Conservation (phyloP, 2,329 filamentous ascomycete species). For the Dactylonectria estremocensis region DNA sequence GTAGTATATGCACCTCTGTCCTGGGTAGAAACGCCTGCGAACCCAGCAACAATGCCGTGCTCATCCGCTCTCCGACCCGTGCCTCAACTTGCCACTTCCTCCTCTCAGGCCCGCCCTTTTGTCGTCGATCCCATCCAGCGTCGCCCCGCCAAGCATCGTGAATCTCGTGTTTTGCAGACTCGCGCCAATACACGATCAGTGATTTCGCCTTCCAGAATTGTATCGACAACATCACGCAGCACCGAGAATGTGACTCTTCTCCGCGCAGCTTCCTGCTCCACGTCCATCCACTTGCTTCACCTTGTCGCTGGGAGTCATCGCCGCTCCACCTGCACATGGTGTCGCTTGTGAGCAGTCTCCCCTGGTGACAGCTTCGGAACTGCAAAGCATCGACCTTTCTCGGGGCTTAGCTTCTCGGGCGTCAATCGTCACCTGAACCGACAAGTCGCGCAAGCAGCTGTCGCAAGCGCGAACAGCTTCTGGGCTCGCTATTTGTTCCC, state of each 20-base stretch:
- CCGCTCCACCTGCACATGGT: slow-evolving; percentile 61
- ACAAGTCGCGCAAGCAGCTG: slow-evolving; percentile 56
- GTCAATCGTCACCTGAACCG: slow-evolving; percentile 57
- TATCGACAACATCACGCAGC: slow-evolving; percentile 59
- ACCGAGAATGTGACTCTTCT: slow-evolving; percentile 51
- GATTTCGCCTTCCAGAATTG: slow-evolving; percentile 62
- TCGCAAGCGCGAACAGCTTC: slow-evolving; percentile 51
- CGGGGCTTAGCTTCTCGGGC: slow-evolving; percentile 56
- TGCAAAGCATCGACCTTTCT: slow-evolving; percentile 67
- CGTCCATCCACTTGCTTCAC: slow-evolving; percentile 51
- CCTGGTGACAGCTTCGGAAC: slow-evolving; percentile 68
- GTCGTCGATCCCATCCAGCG: slow-evolving; percentile 38
- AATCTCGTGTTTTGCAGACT: slow-evolving; percentile 59
- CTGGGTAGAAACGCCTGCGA: slow-evolving; percentile 52
- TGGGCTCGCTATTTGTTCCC: slow-evolving; percentile 57
- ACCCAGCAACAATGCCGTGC: slow-evolving; percentile 50
- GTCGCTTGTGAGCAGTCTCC: slow-evolving; percentile 54
- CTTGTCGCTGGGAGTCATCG: slow-evolving; percentile 50
- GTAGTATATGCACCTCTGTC: no score
- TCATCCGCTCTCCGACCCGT: slow-evolving; percentile 50
- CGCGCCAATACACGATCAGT: slow-evolving; percentile 69
- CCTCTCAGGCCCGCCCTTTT: slow-evolving; percentile 27
- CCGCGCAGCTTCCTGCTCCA: slow-evolving; percentile 56
- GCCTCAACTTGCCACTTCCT: slow-evolving; percentile 48
- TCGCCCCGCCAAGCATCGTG: slow-evolving; percentile 54